Percentiles rank a stretch among this genome's conserved stretches.
Conservation (phyloP, 2,329 filamentous ascomycete species). For the Cladosporium sp. region DNA sequence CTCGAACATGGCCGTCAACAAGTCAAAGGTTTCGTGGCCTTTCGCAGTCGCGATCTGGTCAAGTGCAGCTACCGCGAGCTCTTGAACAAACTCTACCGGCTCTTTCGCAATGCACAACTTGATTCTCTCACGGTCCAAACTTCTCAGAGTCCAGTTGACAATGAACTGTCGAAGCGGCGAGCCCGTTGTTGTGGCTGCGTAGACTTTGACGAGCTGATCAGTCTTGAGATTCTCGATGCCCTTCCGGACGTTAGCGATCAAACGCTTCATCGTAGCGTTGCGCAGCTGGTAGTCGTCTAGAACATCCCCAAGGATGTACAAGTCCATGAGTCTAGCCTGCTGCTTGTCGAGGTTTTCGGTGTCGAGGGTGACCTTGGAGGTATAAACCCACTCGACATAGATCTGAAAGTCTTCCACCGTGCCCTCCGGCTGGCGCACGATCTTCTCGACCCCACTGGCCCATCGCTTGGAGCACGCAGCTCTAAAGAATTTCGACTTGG, state of each 20-base stretch:
- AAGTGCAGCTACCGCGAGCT: neutral
- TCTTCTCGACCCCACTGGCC: neutral
- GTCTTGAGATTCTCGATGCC: neutral
- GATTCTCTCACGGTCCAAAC: neutral
- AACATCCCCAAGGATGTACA: neutral
- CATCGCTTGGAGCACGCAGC: slow-evolving; percentile 13
- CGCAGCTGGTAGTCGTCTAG: slow-evolving; percentile 1
- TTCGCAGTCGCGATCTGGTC: neutral
- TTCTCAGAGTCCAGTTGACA: neutral
- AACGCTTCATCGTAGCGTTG: neutral
- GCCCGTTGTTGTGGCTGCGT: neutral
- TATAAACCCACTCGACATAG: slow-evolving; percentile 15
- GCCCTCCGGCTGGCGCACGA: neutral
- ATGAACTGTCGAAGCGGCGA: neutral
- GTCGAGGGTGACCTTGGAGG: neutral
- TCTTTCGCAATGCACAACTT: neutral
- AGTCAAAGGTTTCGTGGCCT: neutral
- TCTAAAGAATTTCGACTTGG: slow-evolving; percentile 18
- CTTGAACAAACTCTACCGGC: neutral
- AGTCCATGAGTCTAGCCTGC: neutral
- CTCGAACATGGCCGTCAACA: neutral
- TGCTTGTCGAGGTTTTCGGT: neutral
- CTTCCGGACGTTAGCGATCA: neutral
- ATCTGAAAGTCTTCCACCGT: neutral
- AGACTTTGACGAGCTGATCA: neutral